Percentiles rank a stretch among this genome's conserved stretches.
These are phyloP conservation scores for Pachysolen tannophilus DNA, from an alignment of 805 yeast species.

Conservation along the genomic window DNA sequence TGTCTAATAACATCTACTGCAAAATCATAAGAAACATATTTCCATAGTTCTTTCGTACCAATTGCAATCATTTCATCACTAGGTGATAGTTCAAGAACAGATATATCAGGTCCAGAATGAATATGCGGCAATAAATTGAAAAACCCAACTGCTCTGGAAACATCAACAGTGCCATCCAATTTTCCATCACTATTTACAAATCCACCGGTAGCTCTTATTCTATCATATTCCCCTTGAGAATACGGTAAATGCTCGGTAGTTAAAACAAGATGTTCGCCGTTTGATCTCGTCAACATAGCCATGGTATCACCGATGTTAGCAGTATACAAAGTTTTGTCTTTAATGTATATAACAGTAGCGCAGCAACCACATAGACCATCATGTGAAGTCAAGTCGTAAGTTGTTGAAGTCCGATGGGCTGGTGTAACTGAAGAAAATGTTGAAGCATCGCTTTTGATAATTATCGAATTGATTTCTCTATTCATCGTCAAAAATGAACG, in stretches of 20 bases:
- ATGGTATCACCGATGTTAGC: constrained; percentile 91
- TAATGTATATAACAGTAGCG: constrained; percentile 72
- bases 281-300: constrained; percentile 68
- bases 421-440: constrained; percentile 33
- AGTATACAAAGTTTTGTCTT: constrained; percentile 59
- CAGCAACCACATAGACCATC: constrained; percentile 82
- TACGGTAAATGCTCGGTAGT: constrained; percentile 84
- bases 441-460: constrained; percentile 36
- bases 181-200: constrained; percentile 79
- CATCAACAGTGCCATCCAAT: constrained; percentile 73
- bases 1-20: constrained; percentile 89
- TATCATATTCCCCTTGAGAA: constrained; percentile 64
- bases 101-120: constrained; percentile 79
- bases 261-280: constrained; percentile 71
- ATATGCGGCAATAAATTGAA: constrained; percentile 80
- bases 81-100: constrained; percentile 48
- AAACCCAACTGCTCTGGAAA: constrained; percentile 90
- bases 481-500: constrained; percentile 75
- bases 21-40: constrained; percentile 67
- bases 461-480: constrained; percentile 66
- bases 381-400: constrained; percentile 46
- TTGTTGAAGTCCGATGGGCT: constrained; percentile 42
- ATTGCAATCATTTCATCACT: constrained; percentile 80
- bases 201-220: constrained; percentile 89
- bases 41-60: constrained; percentile 84